Evolutionary conservation across 495 filamentous ascomycete species (phyloP), one percentile per base, ranked within the genome.

Genomic region (Barbatosphaeria neglecta): DNA sequence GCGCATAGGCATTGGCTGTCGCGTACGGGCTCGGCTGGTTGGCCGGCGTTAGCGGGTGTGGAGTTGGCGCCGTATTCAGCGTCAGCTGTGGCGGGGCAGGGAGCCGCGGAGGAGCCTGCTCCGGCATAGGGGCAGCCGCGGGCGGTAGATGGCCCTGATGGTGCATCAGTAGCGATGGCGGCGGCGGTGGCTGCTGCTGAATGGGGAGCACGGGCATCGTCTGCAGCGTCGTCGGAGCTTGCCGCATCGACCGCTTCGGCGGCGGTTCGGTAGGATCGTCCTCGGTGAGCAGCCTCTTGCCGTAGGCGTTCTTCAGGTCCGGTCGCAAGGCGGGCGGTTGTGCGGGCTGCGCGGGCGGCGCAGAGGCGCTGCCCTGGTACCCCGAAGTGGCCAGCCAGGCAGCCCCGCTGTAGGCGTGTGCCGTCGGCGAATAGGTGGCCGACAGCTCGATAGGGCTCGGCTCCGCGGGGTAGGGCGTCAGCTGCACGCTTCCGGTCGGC

Each of bases 261-360:
- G 84, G 77, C 17, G 80, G 82, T 46, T 90, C 82, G 9, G 70
- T 62, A 22, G 61, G 63, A 10, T 75, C 69, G 11, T 80, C 76
- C 28, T 94, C 89, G 28, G 52, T 45, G n/a, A 76, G 73, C 48
- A 77, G 83, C 46, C 89, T 73, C 66, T 96, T 96, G 47, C 81
- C 71, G 28, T 67, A 50, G 44, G 50, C 52, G n/a, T 69, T 64
- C 24, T 68, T 67, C 20, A 68, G 56, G 24, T 69, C 69, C 5
- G 75, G 72, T 48, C 76, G 66, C 25, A 61, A 42, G 15, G 68
- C 63, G n/a, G 78, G 63, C 2, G 81, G 76, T 10, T 82, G 82
- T 4, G 73, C 54, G 2, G 62, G 54, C 20, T 62, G 61, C 17
- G 60, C 61, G n/a, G n/a, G n/a, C n/a, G n/a, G n/a, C n/a, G n/a